Conservation (phyloP, 2,329 filamentous ascomycete genomes). For the Stemphylium vesicarium region DNA sequence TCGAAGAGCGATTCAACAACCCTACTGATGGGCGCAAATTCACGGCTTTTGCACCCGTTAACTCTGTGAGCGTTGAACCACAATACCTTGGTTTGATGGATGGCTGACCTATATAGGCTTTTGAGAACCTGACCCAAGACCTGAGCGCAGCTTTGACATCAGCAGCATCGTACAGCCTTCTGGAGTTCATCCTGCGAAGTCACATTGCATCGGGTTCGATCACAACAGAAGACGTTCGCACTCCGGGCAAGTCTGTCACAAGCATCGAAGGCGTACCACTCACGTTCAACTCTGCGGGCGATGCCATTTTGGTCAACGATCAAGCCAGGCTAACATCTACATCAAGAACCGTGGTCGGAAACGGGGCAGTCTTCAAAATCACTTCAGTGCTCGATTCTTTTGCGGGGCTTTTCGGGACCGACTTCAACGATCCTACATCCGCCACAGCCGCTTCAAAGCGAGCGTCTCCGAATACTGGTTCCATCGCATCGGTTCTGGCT, state of each 20-base stretch:
- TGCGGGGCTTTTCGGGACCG: neutral
- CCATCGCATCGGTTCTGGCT: neutral
- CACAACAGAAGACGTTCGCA: neutral
- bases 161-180: neutral
- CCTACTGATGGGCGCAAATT: constrained; percentile 1
- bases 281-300: neutral
- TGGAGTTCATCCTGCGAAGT: neutral
- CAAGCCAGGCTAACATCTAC: neutral
- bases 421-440: neutral
- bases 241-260: neutral
- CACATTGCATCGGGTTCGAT: neutral
- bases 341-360: neutral
- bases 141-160: neutral
- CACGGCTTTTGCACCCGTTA: constrained; percentile 3
- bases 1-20: constrained; percentile 6
- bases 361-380: constrained; percentile 6
- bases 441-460: neutral
- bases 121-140: neutral
- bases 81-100: neutral
- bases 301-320: neutral
- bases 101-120: neutral
- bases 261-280: constrained; percentile 2
- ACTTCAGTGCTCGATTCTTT: neutral
- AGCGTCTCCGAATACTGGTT: neutral
- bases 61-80: neutral